Base-by-base conservation (phyloP, 306 rosid genomes). In the Senna tora region DNA sequence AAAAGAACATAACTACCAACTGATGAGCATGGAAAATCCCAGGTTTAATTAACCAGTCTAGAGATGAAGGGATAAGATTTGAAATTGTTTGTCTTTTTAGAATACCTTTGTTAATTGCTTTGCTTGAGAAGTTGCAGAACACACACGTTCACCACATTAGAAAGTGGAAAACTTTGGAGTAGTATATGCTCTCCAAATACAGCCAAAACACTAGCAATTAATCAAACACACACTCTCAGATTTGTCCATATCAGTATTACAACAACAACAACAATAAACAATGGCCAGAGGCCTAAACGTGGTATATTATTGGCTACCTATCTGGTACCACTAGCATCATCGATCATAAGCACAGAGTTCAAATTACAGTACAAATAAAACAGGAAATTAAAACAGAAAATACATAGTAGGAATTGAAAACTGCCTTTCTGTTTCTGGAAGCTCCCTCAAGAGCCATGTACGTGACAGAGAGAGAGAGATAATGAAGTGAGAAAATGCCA, bases 401-500 rank as follows among this genome's bases (percentile, higher is more conserved):
- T 54, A 20, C 25, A 43, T 9, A 51, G 38, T 64, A 17, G 57
- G 54, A 22, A 65, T 43, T 22, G 67, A 41, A 41, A 15, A 50
- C 22, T 10, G 53, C 69, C 60, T 49, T 54, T 25, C 30, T 25
- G 2, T 25, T 25, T 60, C 45, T 45, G 32, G 14, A 53, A 79
- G 45, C 71, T 79, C 82, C 65, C 71, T 38, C 32, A 71, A 74
- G 70, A 49, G 72, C 61, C 73, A 77, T 36, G 69, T n/a, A n/a
- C n/a, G n/a, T 78, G 71, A 41, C 76, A 68, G 4, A 7, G 17
- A 30, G 67, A 36, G 39, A 3, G 38, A 33, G 38, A 33, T 3
- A 33, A 6, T 50, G 53, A 70, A 70, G 77, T 59, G 82, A 62
- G 69, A 79, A 83, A 84, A 88, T 90, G 98, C 98, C 98, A 87